phyloP scores from a whole-genome alignment of 2,329 filamentous ascomycete species.

The Sporothrix sp. region DNA sequence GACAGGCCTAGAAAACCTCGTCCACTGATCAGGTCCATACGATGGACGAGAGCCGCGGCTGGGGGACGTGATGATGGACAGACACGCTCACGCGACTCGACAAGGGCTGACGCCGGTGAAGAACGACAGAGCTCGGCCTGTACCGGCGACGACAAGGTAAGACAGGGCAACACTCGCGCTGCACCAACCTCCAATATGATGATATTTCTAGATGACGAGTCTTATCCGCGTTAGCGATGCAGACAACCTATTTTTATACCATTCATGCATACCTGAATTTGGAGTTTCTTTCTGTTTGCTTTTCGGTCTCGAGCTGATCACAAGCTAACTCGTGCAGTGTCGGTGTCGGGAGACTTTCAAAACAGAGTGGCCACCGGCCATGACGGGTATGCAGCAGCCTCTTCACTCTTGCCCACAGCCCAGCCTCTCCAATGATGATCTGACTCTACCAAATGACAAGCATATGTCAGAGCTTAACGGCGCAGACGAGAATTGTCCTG shows the following conservation, averaged over 20 bases:
- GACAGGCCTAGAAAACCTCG: slow-evolving; percentile 99
- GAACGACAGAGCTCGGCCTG: not conserved
- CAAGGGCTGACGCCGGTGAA: not conserved
- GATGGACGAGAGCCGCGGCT: slow-evolving; percentile 2
- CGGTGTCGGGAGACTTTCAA: not conserved
- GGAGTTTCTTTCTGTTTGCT: slow-evolving; percentile 14
- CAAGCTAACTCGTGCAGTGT: slow-evolving; percentile 11
- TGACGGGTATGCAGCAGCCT: not conserved
- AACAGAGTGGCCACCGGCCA: not conserved
- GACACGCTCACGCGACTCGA: too few species aligned
- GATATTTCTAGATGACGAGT: slow-evolving; percentile 65
- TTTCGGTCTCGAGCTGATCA: slow-evolving; percentile 11
- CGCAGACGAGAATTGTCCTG: slow-evolving; percentile 39
- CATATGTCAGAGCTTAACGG: slow-evolving; percentile 83
- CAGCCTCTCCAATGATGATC: slow-evolving; percentile 59
- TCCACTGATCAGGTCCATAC: slow-evolving; percentile 64
- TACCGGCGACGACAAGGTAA: not conserved
- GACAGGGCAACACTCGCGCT: not conserved
- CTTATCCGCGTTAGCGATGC: slow-evolving; percentile 64
- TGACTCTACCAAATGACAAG: slow-evolving; percentile 77
- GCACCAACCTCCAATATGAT: slow-evolving; percentile 30
- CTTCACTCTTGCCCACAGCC: not conserved
- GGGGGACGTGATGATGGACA: too few species aligned
- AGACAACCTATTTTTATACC: slow-evolving; percentile 55
- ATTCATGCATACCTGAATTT: slow-evolving; percentile 54